phyloP scores from a whole-genome alignment of 768 basidiomycete species.

The Termitomyces sp. region DNA sequence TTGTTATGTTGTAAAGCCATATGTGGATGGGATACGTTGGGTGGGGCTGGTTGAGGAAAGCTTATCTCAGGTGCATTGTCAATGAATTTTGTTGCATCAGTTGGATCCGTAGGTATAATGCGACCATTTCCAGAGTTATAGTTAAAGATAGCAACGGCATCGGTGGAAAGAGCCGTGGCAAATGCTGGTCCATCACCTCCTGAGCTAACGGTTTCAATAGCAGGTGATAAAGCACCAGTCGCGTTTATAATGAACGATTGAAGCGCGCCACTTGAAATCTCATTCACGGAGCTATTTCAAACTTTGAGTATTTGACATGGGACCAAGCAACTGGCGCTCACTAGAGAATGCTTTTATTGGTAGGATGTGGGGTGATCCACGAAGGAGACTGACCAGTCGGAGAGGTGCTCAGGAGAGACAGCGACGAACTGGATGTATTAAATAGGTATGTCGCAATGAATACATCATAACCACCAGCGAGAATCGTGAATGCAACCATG shows the following conservation, averaged over 20 bases:
- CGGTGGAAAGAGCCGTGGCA: slow-evolving; percentile 42
- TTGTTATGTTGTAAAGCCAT: slow-evolving; percentile 46
- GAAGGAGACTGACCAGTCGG: slow-evolving; percentile 48
- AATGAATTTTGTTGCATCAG: slow-evolving; percentile 27
- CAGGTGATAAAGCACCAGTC: slow-evolving; percentile 37
- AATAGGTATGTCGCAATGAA: slow-evolving; percentile 63
- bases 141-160: slow-evolving; percentile 56
- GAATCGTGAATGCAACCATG: slow-evolving; percentile 66
- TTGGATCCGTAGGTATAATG: slow-evolving; percentile 39
- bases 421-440: slow-evolving; percentile 38
- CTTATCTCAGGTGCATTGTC: slow-evolving; percentile 36
- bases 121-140: slow-evolving; percentile 50
- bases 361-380: slow-evolving; percentile 55
- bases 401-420: slow-evolving; percentile 42
- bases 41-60: slow-evolving; percentile 38
- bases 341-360: slow-evolving; percentile 58
- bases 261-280: slow-evolving; percentile 39
- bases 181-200: slow-evolving; percentile 50
- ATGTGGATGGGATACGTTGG: slow-evolving; percentile 53
- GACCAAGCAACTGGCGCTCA: slow-evolving; percentile 22
- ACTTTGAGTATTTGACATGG: background rate
- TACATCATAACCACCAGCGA: slow-evolving; percentile 60
- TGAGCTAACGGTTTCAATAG: slow-evolving; percentile 40
- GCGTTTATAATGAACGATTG: slow-evolving; percentile 51
- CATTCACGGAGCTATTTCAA: slow-evolving; percentile 53